phyloP scores from a whole-genome alignment of 495 filamentous ascomycete genomes.

The Opeltia flavorubescens region DNA sequence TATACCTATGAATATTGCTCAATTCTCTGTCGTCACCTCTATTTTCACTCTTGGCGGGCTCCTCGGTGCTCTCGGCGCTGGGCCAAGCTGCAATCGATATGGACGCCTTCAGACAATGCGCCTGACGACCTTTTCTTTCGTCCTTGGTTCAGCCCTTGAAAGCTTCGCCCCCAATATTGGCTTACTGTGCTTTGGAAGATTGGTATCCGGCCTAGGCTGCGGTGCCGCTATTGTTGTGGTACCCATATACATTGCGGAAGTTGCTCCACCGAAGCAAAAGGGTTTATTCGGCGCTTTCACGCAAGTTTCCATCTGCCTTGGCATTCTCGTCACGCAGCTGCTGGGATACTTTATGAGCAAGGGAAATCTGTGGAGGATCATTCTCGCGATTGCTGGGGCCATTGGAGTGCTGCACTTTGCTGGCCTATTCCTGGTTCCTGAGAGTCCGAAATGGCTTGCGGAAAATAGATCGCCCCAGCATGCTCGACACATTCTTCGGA shows the following conservation, averaged over 20 bases:
- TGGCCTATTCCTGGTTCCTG: slow-evolving; percentile 56
- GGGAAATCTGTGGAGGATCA: slow-evolving; percentile 65
- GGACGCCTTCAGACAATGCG: slow-evolving; percentile 64
- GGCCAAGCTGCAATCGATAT: slow-evolving; percentile 40
- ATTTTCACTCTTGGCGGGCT: slow-evolving; percentile 88
- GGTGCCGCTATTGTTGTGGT: slow-evolving; percentile 85
- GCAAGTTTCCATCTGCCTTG: slow-evolving; percentile 88
- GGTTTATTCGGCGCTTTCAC: slow-evolving; percentile 87
- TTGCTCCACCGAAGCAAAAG: slow-evolving; percentile 61
- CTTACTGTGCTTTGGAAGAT: slow-evolving; percentile 54
- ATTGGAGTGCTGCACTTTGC: slow-evolving; percentile 51
- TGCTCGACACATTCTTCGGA: slow-evolving; percentile 54
- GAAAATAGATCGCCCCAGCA: slow-evolving; percentile 43
- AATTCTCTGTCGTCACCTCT: slow-evolving; percentile 71
- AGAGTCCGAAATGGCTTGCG: slow-evolving; percentile 78
- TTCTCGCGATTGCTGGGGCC: slow-evolving; percentile 57
- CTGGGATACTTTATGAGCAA: slow-evolving; percentile 77
- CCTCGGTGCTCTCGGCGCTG: slow-evolving; percentile 63
- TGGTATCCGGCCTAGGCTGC: slow-evolving; percentile 70
- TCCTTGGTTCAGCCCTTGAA: slow-evolving; percentile 61
- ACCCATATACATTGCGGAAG: slow-evolving; percentile 87
- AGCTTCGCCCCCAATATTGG: slow-evolving; percentile 52
- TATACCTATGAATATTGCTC: slow-evolving; percentile 61
- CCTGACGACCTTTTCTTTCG: slow-evolving; percentile 57
- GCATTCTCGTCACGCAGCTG: slow-evolving; percentile 71